Base-by-base conservation (phyloP, 805 yeast species). In the Lachancea meyersii region DNA sequence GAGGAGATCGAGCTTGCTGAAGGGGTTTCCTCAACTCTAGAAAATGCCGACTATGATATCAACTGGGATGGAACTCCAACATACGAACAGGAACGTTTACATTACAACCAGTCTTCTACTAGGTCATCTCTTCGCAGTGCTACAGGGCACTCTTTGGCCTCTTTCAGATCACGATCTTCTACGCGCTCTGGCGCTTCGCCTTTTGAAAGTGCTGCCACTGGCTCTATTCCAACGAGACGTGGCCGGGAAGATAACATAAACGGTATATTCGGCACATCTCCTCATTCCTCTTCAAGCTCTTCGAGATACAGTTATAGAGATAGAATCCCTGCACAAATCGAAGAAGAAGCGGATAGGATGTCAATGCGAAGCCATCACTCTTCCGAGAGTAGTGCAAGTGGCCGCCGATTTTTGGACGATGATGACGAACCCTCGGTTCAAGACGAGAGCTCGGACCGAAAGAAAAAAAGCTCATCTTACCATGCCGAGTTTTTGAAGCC, bases 1-100 rank as follows among this genome's bases (percentile, higher is more conserved):
- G 86, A 84, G 43, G 93, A 87, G 51, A 81, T 91, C 35, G 89
- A 83, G 54, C 70, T 74, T 39, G 97, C 97, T 0, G 93, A 85
- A 41, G 96, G 96, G 36, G 68, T 63, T 5, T 73, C 91, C 1
- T 85, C 96, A 1, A 82, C 91, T 2, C 58, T 82, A 51, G 85
- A 80, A 48, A 73, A 76, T 51, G 75, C 83, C 18, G 93, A 84
- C 57, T 84, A 80, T 54, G 82, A 84, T 55, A 79, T 86, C 6
- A 72, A 77, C 51, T 83, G 93, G 83, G 88, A 84, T 48, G 70
- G 61, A 3, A 48, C 54, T 4, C 66, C 65, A 5, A 55, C 76
- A 22, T 73, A 76, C 27, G 77, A 76, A 26, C 81, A 76, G 43
- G 59, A 60, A 35, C 49, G 64, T 38, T 47, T 68, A 14, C 62